A percentile compares a stretch with the other conserved stretches of the same genome.
phyloP scores from a whole-genome alignment of 805 yeast genomes.

The Candida ponderosae region DNA sequence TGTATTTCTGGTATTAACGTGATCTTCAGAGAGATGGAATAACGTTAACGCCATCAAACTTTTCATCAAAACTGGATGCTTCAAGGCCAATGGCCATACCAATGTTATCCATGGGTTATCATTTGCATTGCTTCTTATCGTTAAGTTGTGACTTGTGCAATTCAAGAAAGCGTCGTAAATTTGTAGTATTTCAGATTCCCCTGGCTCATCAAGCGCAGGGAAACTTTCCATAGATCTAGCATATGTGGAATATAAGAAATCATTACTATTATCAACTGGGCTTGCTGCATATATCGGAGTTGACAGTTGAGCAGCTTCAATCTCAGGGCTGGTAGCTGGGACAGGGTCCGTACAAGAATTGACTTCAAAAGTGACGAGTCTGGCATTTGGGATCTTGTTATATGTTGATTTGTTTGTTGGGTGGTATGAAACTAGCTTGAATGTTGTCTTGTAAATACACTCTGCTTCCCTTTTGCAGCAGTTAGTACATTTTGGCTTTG shows the following conservation, averaged over 20 bases:
- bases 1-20: neutral
- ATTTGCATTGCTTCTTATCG: neutral
- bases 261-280: no score
- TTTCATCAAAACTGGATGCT: neutral
- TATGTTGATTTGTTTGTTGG: neutral
- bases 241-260: neutral
- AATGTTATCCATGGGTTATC: neutral
- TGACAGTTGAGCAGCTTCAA: no score
- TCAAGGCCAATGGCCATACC: neutral
- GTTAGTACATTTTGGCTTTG: neutral
- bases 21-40: neutral
- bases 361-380: no score
- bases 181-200: neutral
- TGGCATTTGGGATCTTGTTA: neutral
- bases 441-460: neutral
- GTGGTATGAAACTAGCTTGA: no score
- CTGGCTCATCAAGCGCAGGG: neutral
- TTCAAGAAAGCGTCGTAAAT: neutral
- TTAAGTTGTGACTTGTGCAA: neutral
- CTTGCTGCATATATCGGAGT: no score
- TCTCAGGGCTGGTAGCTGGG: no score
- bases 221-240: neutral
- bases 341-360: neutral
- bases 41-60: neutral
- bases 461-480: neutral